These are phyloP conservation scores for Grigorovia humatica DNA, from an alignment of 805 yeast species.

Conservation along the genomic window DNA sequence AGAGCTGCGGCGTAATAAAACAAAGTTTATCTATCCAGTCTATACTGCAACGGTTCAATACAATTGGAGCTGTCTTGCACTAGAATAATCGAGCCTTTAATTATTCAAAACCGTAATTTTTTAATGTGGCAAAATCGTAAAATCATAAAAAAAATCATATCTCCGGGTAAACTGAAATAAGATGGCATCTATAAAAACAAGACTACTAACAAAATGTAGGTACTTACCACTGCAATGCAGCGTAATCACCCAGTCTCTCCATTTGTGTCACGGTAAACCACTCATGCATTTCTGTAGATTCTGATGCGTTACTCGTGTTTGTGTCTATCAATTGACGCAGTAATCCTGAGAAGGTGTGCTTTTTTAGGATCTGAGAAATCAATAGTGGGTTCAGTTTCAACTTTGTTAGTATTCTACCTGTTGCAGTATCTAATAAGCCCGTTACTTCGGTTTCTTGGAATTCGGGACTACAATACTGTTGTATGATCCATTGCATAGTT, in stretches of 20 bases:
- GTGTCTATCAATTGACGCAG: background rate
- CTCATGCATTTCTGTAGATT: background rate
- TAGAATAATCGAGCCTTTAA: background rate
- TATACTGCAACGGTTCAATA: too few species aligned
- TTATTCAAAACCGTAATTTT: background rate
- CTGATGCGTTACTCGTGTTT: background rate
- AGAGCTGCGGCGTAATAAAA: too few species aligned
- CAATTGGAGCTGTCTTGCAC: background rate
- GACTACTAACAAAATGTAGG: too few species aligned
- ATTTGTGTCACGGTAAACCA: background rate
- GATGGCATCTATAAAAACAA: too few species aligned
- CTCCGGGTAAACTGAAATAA: background rate
- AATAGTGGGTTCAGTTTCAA: background rate
- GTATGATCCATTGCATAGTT: background rate
- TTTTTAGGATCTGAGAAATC: background rate
- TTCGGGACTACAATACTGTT: background rate
- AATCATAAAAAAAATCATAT: background rate
- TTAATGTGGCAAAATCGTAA: background rate
- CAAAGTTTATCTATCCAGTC: too few species aligned
- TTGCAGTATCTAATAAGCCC: background rate
- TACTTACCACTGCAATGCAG: background rate
- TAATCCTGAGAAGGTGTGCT: background rate
- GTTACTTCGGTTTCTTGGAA: background rate
- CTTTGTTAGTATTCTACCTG: background rate
- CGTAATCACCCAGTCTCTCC: background rate